These are phyloP conservation scores for Wickerhamomyces canadensis DNA, from an alignment of 805 yeast genomes.

Conservation along the genomic window DNA sequence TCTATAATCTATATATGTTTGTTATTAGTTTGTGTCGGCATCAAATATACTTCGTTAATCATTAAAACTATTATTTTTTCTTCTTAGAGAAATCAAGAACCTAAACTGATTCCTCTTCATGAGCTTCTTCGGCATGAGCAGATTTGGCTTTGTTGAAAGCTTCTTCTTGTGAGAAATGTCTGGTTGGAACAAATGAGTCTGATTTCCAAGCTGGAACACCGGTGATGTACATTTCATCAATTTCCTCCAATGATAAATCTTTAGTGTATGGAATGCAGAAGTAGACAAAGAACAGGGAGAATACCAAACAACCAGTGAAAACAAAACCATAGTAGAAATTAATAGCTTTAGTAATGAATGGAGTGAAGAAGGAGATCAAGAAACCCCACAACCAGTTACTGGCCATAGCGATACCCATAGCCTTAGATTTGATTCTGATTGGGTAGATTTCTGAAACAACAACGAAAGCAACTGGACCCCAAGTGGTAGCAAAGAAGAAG, in stretches of 20 bases:
- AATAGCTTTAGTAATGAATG: slow-evolving; percentile 60
- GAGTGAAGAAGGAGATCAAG: slow-evolving; percentile 62
- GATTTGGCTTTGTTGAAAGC: slow-evolving; percentile 21
- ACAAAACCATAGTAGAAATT: slow-evolving; percentile 70
- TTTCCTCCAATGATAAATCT: slow-evolving; percentile 79
- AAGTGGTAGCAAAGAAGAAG: slow-evolving; percentile 67
- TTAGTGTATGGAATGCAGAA: slow-evolving; percentile 74
- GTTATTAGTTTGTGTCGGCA: too few species aligned
- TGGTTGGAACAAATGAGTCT: slow-evolving; percentile 44
- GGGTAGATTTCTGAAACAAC: slow-evolving; percentile 68
- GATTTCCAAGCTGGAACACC: slow-evolving; percentile 43
- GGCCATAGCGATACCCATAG: slow-evolving; percentile 54
- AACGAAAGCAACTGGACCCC: slow-evolving; percentile 67
- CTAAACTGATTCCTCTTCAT: too few species aligned
- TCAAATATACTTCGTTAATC: too few species aligned
- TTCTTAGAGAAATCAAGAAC: too few species aligned
- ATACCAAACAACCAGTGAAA: slow-evolving; percentile 55
- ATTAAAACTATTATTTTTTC: too few species aligned
- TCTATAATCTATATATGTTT: too few species aligned
- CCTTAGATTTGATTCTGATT: slow-evolving; percentile 59
- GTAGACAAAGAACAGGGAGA: slow-evolving; percentile 59
- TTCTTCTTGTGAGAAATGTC: slow-evolving; percentile 22
- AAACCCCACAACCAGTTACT: slow-evolving; percentile 67
- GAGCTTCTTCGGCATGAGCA: slow-evolving; percentile 9
- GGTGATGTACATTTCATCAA: slow-evolving; percentile 54